Conservation (phyloP, 2,329 filamentous ascomycete genomes). For the Nigrospora sphaerica region DNA sequence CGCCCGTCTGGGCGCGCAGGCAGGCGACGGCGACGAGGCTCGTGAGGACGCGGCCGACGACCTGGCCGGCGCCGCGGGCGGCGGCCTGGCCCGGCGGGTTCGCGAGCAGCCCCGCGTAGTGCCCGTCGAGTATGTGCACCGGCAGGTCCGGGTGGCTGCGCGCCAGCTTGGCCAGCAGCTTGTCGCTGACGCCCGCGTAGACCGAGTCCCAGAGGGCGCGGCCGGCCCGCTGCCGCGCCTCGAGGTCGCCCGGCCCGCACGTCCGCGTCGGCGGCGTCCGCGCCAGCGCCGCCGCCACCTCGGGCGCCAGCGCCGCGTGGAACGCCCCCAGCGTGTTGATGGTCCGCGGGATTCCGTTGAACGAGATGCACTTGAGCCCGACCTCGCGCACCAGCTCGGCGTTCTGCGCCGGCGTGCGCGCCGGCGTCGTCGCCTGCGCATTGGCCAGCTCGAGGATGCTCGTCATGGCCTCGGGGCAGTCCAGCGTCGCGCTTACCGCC, state of each 20-base stretch:
- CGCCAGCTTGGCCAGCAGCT: slow-evolving; percentile 64
- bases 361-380: slow-evolving; percentile 70
- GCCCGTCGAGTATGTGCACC: slow-evolving; percentile 67
- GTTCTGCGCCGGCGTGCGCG: slow-evolving; percentile 32
- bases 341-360: slow-evolving; percentile 75
- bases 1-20: slow-evolving; percentile 70
- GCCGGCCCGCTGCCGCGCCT: slow-evolving; percentile 49
- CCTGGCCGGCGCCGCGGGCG: slow-evolving; percentile 22
- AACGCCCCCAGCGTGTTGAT: slow-evolving; percentile 79
- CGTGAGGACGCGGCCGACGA: slow-evolving; percentile 64
- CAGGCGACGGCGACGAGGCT: slow-evolving; percentile 68
- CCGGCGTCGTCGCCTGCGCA: slow-evolving; percentile 8
- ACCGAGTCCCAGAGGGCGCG: slow-evolving; percentile 66
- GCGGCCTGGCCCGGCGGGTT: slow-evolving; percentile 48
- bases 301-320: slow-evolving; percentile 50
- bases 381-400: slow-evolving; percentile 71
- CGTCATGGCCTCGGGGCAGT: slow-evolving; percentile 70
- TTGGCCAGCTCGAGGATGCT: slow-evolving; percentile 50
- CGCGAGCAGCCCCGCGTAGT: slow-evolving; percentile 68
- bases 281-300: slow-evolving; percentile 46
- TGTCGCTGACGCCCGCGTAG: slow-evolving; percentile 67
- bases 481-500: slow-evolving; percentile 78
- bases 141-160: slow-evolving; percentile 76
- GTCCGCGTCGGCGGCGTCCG: slow-evolving; percentile 49
- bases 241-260: slow-evolving; percentile 45